Evolutionary conservation across 257 asterid species (phyloP).

Genomic region (Solanum peruvianum): DNA sequence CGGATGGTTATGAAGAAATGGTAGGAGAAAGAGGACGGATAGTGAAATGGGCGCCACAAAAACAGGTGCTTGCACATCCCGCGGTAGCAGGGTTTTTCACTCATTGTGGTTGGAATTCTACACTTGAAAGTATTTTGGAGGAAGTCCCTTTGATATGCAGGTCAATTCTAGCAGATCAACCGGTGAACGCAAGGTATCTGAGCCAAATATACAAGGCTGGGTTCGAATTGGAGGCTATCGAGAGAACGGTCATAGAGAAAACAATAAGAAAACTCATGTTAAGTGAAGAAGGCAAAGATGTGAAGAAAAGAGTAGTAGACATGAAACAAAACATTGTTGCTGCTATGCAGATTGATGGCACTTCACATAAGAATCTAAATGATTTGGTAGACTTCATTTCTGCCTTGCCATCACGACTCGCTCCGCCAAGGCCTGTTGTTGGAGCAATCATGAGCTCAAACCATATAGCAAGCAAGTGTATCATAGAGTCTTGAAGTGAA

Average conservation of each 20-base stretch:
- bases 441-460: neutral
- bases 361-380: slow-evolving; percentile 10
- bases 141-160: slow-evolving; percentile 37
- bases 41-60: slow-evolving; percentile 45
- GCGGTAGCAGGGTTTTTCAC: slow-evolving; percentile 29
- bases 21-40: slow-evolving; percentile 7
- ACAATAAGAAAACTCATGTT: slow-evolving; percentile 22
- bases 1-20: neutral
- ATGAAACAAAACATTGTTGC: slow-evolving; percentile 8
- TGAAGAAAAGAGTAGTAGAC: neutral
- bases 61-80: slow-evolving; percentile 20
- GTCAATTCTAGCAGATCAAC: slow-evolving; percentile 21
- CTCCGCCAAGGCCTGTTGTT: neutral
- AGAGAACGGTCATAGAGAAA: slow-evolving; percentile 6
- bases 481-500: neutral
- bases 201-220: slow-evolving; percentile 24
- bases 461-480: neutral
- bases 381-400: slow-evolving; percentile 23
- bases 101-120: slow-evolving; percentile 48
- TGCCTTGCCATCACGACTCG: neutral
- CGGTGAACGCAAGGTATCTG: slow-evolving; percentile 23
- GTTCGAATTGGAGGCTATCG: slow-evolving; percentile 10
- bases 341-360: slow-evolving; percentile 17
- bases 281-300: neutral
- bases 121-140: slow-evolving; percentile 23